Conservation (phyloP, 768 basidiomycete genomes). For the Amanita inopinata region DNA sequence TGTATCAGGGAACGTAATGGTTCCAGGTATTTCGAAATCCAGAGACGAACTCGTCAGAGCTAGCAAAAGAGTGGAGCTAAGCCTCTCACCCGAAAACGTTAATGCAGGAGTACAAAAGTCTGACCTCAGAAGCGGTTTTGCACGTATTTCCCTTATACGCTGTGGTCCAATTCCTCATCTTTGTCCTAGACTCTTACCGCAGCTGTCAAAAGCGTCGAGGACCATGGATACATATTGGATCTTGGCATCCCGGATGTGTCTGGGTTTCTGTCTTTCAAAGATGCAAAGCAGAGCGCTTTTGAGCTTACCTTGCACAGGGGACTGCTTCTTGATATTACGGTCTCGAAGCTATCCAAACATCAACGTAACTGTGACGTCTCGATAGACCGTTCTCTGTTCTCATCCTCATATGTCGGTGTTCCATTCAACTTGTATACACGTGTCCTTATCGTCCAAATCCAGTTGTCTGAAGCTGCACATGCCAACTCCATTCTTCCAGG, state of each 20-base stretch:
- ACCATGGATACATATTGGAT: slow-evolving; percentile 89
- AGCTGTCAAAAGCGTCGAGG: slow-evolving; percentile 78
- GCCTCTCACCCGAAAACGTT: slow-evolving; percentile 73
- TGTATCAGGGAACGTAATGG: slow-evolving; percentile 53
- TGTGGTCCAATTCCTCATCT: slow-evolving; percentile 5
- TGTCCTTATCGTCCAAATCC: slow-evolving; percentile 4
- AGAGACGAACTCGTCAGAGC: slow-evolving; percentile 59
- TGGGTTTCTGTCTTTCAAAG: slow-evolving; percentile 79
- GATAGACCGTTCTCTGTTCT: slow-evolving; percentile 37
- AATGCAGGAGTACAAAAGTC: slow-evolving; percentile 71
- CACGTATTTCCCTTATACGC: slow-evolving; percentile 30
- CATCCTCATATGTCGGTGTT: slow-evolving; percentile 44
- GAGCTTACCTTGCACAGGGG: slow-evolving; percentile 45
- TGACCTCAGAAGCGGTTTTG: slow-evolving; percentile 70
- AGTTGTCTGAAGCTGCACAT: slow-evolving; percentile 73
- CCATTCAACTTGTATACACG: slow-evolving; percentile 5
- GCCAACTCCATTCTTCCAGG: slow-evolving; percentile 84
- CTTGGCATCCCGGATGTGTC: slow-evolving; percentile 71
- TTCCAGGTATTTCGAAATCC: slow-evolving; percentile 45
- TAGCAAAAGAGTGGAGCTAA: slow-evolving; percentile 77
- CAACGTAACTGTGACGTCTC: slow-evolving; percentile 71
- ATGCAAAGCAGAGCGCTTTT: slow-evolving; percentile 35
- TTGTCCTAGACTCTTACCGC: slow-evolving; percentile 58
- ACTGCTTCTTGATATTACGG: slow-evolving; percentile 54
- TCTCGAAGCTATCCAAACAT: slow-evolving; percentile 62